Evolutionary conservation across 2,329 filamentous ascomycete species (phyloP).

Genomic region (Fusarium ambrosium): DNA sequence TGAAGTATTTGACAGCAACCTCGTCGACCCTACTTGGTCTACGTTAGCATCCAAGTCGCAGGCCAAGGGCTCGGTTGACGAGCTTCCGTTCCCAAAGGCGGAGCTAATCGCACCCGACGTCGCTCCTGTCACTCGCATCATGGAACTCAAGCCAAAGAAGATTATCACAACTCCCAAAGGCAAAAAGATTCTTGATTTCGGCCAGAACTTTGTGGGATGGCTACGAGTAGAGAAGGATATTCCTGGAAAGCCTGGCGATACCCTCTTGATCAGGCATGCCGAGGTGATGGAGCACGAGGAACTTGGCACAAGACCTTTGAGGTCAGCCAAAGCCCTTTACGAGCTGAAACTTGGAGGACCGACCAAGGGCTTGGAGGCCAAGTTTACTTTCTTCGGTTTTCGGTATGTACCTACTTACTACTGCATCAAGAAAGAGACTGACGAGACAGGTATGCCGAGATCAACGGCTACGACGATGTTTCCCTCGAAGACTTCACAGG

Average conservation of each 20-base stretch:
- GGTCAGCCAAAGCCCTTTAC: neutral
- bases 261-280: neutral
- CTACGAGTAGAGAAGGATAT: neutral
- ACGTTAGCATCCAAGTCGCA: neutral
- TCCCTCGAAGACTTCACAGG: constrained; percentile 13
- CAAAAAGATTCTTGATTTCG: neutral
- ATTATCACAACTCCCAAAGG: neutral
- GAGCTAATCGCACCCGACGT: neutral
- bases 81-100: neutral
- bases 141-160: neutral
- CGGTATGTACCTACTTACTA: neutral
- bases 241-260: neutral
- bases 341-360: neutral
- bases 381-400: neutral
- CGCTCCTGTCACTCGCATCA: neutral
- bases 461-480: constrained; percentile 13
- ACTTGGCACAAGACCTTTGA: neutral
- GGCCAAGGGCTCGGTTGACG: neutral
- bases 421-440: neutral
- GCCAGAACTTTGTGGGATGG: neutral
- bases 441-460: constrained; percentile 10
- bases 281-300: constrained; percentile 6
- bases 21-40: constrained; percentile 6
- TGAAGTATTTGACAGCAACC: constrained; percentile 15
- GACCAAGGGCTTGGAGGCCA: neutral